A percentile compares a stretch with the other conserved stretches of the same genome.
Evolutionary conservation across 202 grass and related monocot species (phyloP).

Genomic region (Carex arenaria): DNA sequence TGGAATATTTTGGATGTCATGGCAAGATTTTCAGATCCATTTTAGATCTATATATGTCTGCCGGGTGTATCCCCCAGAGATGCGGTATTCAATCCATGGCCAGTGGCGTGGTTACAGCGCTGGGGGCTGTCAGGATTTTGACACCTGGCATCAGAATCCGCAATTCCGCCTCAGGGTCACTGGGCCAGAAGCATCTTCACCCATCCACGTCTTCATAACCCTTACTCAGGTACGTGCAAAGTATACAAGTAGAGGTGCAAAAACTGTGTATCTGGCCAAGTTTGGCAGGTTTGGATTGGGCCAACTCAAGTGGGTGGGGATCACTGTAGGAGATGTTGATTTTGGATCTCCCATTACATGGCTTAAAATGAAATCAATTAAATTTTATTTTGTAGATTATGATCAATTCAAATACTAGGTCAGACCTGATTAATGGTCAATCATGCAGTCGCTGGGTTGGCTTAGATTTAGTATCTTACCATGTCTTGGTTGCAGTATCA

Average conservation of each 20-base stretch:
- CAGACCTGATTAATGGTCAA: neutral
- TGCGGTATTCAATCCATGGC: constrained; percentile 91
- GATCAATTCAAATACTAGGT: neutral
- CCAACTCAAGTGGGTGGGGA: neutral
- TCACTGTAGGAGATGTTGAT: neutral
- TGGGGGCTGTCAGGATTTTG: constrained; percentile 97
- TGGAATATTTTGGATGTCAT: constrained; percentile 99
- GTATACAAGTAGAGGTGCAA: neutral
- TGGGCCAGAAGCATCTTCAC: constrained; percentile 68
- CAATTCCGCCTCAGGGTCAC: constrained; percentile 86
- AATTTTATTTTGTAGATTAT: neutral
- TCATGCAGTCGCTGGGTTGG: neutral
- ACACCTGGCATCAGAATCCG: constrained; percentile 97
- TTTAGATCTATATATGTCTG: constrained; percentile 99
- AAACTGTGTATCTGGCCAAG: neutral
- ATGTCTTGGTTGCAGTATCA: neutral
- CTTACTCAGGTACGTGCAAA: constrained; percentile 78
- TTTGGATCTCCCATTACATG: neutral
- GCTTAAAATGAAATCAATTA: neutral
- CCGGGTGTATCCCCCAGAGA: constrained; percentile 91
- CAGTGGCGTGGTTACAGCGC: constrained; percentile 94
- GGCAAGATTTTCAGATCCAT: constrained; percentile 99
- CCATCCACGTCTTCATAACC: constrained; percentile 95
- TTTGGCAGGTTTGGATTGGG: neutral
- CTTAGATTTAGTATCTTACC: neutral